Evolutionary conservation across 2,329 filamentous ascomycete genomes (phyloP), one percentile per base, ranked within the genome.

Genomic region (Bipolaris zeicola): DNA sequence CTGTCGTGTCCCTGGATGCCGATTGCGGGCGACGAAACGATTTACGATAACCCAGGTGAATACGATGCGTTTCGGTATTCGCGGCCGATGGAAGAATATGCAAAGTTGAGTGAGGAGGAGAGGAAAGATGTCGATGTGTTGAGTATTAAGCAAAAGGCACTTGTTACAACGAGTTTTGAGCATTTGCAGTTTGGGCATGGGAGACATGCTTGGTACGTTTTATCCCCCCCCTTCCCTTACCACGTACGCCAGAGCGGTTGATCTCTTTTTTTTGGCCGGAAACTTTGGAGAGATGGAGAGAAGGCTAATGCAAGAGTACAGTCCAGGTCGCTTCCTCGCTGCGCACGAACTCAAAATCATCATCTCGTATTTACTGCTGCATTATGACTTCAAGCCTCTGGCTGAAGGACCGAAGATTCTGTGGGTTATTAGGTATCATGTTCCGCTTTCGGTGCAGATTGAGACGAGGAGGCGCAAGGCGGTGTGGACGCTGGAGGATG

Each of bases 181-280:
- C 81, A 84, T 61, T 66, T 86, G 18, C 76, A 81, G 0, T 87
- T 87, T 68, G 84, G 85, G 0, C 82, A 86, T 57, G 85, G 85
- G 6, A 76, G 81, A 58, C 83, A 87, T 66, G 82, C 58, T 18
- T 67, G 64, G 62, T 59, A n/a, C 50, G 65, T 64, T 11, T 7
- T 10, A 7, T 34, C 6, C 10, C 1, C 11, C 28, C 10, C 10
- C 26, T 26, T 26, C 20, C 20, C 20, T 20, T 20, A 20, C 20
- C 20, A 20, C 2, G 20, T 20, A 20, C 3, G 2, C 20, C 20
- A 20, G 20, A 20, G 20, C 20, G 2, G 20, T 20, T 20, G 20
- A 1, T 16, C 20, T 20, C 20, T 20, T 20, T 20, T 20, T 20
- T 20, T 3, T 20, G 16, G 16, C 20, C 3, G 20, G 20, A 20